phyloP scores from a whole-genome alignment of 2,329 filamentous ascomycete genomes.

The Fusarium sp. region DNA sequence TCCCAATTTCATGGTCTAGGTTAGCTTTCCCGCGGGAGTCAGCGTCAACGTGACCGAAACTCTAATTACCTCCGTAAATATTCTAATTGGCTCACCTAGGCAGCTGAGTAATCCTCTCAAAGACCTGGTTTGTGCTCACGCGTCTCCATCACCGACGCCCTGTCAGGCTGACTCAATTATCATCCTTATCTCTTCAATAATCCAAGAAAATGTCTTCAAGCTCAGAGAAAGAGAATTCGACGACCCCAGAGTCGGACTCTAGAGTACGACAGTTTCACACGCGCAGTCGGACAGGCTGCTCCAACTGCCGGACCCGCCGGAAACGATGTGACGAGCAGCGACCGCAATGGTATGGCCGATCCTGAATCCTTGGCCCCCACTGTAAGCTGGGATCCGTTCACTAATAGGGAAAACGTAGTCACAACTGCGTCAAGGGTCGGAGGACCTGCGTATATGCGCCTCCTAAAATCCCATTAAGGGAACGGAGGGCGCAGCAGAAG shows the following conservation, averaged over 20 bases:
- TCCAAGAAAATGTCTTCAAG: neutral
- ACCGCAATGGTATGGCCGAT: conserved; percentile 3
- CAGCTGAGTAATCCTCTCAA: neutral
- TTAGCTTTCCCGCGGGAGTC: neutral
- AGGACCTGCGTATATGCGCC: neutral
- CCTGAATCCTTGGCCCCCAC: neutral
- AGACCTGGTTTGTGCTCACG: neutral
- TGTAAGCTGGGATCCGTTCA: neutral
- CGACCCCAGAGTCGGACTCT: neutral
- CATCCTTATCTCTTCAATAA: neutral
- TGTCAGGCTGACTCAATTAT: neutral
- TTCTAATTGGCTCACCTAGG: accelerated
- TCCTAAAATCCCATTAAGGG: neutral
- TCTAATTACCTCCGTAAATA: neutral
- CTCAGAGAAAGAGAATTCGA: neutral
- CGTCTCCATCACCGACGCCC: neutral
- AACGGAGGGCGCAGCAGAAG: conserved; percentile 13
- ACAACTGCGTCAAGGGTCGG: neutral
- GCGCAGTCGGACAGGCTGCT: conserved; percentile 10
- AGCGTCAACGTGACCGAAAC: neutral
- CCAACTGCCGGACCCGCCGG: conserved; percentile 8
- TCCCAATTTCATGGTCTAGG: neutral
- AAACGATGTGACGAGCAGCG: conserved; percentile 18
- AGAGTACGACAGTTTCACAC: conserved; percentile 6
- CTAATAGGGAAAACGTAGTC: neutral